Percentiles rank a stretch among this genome's conserved stretches.
Evolutionary conservation across 805 yeast species (phyloP).

Genomic region (Starmerella apis): DNA sequence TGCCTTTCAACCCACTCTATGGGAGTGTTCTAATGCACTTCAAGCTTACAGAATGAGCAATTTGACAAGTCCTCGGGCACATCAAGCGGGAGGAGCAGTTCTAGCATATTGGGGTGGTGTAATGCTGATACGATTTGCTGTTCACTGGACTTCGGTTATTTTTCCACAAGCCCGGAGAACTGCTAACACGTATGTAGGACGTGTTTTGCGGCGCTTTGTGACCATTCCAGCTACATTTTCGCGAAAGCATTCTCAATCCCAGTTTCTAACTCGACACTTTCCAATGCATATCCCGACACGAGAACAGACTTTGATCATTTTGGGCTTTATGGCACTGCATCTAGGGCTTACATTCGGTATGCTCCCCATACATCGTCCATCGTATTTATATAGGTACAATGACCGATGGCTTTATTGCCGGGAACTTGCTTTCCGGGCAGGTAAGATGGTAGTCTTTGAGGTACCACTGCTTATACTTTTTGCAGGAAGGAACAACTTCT

Average conservation of each 20-base stretch:
- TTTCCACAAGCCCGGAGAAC: neutral
- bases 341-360: constrained; percentile 26
- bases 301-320: constrained; percentile 32
- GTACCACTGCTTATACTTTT: constrained; percentile 30
- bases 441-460: constrained; percentile 16
- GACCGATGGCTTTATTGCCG: neutral
- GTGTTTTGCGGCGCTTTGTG: neutral
- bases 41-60: neutral
- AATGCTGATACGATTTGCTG: constrained; percentile 3
- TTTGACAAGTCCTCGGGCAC: neutral
- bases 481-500: constrained; percentile 62
- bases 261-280: neutral
- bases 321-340: constrained; percentile 30
- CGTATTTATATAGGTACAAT: constrained; percentile 7
- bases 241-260: neutral
- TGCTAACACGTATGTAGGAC: neutral
- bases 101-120: constrained; percentile 18
- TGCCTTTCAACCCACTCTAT: constrained; percentile 3
- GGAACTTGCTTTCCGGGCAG: constrained; percentile 7
- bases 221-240: neutral
- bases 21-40: neutral
- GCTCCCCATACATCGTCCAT: constrained; percentile 3
- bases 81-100: neutral
- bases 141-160: constrained; percentile 1
- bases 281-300: constrained; percentile 34